Conservation (phyloP, 768 basidiomycete genomes). For the Pisolithus sp. region DNA sequence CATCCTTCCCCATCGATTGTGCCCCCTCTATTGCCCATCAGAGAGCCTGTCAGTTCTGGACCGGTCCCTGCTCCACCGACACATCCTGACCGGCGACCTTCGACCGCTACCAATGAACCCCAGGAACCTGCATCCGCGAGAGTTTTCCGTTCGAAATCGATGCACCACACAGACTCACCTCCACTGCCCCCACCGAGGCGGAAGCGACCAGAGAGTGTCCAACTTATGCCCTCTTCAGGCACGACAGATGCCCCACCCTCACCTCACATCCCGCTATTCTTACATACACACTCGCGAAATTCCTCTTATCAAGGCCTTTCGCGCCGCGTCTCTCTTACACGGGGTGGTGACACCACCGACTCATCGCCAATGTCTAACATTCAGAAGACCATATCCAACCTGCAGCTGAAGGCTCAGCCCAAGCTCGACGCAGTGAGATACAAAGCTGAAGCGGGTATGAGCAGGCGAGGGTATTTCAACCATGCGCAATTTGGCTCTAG, state of each 20-base stretch:
- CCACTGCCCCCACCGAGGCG: conserved; percentile 35
- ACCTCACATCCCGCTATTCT: conserved; percentile 6
- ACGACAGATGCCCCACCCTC: conserved; percentile 11
- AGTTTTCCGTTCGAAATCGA: conserved; percentile 47
- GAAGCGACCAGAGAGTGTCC: conserved; percentile 60
- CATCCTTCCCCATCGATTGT: conserved; percentile 6
- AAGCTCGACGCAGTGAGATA: conserved; percentile 57
- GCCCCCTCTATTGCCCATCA: conserved; percentile 20
- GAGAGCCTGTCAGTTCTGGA: conserved; percentile 22
- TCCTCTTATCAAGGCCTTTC: conserved; percentile 25
- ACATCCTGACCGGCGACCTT: conserved; percentile 48
- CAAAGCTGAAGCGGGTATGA: conserved; percentile 68
- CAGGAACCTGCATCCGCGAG: conserved; percentile 27
- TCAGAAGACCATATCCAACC: conserved; percentile 37
- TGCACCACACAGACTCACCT: conserved; percentile 38
- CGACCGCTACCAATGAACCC: conserved; percentile 19
- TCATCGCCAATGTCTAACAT: conserved; percentile 34
- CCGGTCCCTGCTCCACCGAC: conserved; percentile 39
- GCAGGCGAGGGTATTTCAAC: conserved; percentile 50
- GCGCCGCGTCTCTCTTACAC: conserved; percentile 36
- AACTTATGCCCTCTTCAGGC: conserved; percentile 28
- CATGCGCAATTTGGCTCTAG: conserved; percentile 21
- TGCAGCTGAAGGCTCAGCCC: conserved; percentile 41
- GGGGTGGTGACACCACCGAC: conserved; percentile 14
- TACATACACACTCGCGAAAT: conserved; percentile 10